Evolutionary conservation across 768 basidiomycete species (phyloP).

Genomic region (Candolleomyces efflorescens): DNA sequence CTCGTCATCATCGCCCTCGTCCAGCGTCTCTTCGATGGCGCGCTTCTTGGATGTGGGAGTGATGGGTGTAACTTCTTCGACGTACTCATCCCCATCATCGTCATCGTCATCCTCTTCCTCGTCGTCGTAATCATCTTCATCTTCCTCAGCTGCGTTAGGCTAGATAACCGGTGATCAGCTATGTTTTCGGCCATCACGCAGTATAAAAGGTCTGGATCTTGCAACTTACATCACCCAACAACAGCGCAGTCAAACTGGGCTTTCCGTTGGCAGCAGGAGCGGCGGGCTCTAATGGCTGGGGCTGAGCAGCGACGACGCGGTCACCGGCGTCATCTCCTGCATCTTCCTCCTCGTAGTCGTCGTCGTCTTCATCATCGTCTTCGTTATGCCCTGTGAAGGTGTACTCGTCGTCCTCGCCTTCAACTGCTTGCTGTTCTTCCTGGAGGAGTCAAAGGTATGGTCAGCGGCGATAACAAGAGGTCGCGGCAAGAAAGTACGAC

Average conservation of each 20-base stretch:
- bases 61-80: neutral
- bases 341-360: neutral
- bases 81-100: neutral
- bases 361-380: neutral
- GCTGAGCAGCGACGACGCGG: neutral
- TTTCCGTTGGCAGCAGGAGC: neutral
- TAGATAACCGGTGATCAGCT: neutral
- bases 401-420: neutral
- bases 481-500: neutral
- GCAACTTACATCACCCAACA: neutral
- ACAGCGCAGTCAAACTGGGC: neutral
- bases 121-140: neutral
- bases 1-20: neutral
- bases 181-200: neutral
- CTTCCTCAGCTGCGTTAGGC: neutral
- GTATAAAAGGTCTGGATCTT: neutral
- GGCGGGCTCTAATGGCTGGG: neutral
- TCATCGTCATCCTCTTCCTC: neutral
- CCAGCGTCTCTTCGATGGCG: neutral
- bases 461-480: neutral
- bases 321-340: neutral
- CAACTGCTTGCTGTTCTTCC: neutral
- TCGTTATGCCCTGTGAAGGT: neutral
- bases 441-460: neutral
- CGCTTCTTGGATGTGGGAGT: neutral